These are phyloP conservation scores for Ambrosia artemisiifolia DNA, from an alignment of 129 eudicot species.

Conservation along the genomic window DNA sequence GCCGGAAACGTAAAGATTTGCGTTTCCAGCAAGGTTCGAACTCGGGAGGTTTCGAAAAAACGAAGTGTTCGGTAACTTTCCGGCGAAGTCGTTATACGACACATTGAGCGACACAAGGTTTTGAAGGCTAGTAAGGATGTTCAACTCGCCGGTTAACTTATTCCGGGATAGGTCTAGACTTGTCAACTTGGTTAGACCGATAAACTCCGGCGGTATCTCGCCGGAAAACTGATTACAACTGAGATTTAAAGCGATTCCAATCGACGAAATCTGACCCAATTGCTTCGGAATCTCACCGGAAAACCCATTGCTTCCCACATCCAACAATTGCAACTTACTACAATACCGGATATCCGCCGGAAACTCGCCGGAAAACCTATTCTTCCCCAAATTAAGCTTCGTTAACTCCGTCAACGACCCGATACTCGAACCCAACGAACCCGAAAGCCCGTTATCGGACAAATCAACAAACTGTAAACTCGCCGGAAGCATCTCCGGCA, in stretches of 20 bases:
- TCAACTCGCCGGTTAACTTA: conserved; percentile 58
- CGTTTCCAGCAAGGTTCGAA: conserved; percentile 60
- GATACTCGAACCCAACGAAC: conserved; percentile 43
- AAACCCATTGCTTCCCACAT: conserved; percentile 80
- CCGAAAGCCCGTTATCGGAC: conserved; percentile 72
- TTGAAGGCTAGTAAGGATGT: conserved; percentile 51
- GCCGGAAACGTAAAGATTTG: conserved; percentile 42
- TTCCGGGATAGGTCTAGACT: conserved; percentile 82
- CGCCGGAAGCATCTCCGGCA: conserved; percentile 66
- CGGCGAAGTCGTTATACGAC: conserved; percentile 81
- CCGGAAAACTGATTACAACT: conserved; percentile 79
- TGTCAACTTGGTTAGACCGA: conserved; percentile 62
- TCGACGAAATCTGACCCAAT: conserved; percentile 72
- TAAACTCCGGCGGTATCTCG: conserved; percentile 64
- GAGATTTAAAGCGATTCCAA: conserved; percentile 87
- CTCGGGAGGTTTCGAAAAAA: conserved; percentile 71
- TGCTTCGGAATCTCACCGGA: conserved; percentile 75
- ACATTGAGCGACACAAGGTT: conserved; percentile 83
- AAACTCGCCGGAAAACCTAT: conserved; percentile 67
- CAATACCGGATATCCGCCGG: conserved; percentile 73
- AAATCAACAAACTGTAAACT: conserved; percentile 74
- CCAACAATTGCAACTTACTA: conserved; percentile 66
- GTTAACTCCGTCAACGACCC: conserved; percentile 67
- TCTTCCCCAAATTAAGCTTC: conserved; percentile 64
- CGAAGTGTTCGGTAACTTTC: conserved; percentile 69